Base-by-base conservation (phyloP, 805 yeast genomes). In the Starmera pachycereana region DNA sequence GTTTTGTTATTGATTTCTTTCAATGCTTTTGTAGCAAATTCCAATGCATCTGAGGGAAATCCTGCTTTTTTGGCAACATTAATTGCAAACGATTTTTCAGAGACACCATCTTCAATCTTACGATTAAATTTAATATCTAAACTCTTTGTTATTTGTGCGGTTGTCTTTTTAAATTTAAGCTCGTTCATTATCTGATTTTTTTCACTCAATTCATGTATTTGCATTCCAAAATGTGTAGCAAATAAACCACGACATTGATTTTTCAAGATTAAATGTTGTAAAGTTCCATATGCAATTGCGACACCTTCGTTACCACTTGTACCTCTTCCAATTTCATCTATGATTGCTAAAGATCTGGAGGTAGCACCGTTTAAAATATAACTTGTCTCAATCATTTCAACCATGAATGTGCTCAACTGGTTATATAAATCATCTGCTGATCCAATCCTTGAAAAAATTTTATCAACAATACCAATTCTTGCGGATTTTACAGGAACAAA, bases 401-500 rank as follows among this genome's bases (percentile, higher is more conserved):
- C 85, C 85, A 85, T 84, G 53, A 92, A 92, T 0, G 98, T 92
- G 4, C 97, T 89, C 35, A 92, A 81, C 10, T 97, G 97, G 59
- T 89, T 88, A 51, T 88, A 70, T 58, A 92, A 95, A 2, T 96
- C 90, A 58, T 92, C 98, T 6, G 96, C 92, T 6, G 97, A 97
- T 2, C 97, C 97, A 12, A 92, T 96, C 50, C 98, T 76, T 13
- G 97, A 94, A 47, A 89, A 72, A 10, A 92, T 81, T 8, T 95
- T 86, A 60, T 92, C 98, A 40, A 89, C 88, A 7, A 92, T 66
- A 8, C 90, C 81, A 30, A 92, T 61, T 50, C 78, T 85, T 0
- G 96, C 90, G 14, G 69, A 76, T 30, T 65, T 68, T 40, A 85
- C 84, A 2, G 98, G 98, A 19, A 89, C 78, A 54, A 81, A 88